Base-by-base conservation (phyloP, 768 basidiomycete species). In the Serendipita indica region DNA sequence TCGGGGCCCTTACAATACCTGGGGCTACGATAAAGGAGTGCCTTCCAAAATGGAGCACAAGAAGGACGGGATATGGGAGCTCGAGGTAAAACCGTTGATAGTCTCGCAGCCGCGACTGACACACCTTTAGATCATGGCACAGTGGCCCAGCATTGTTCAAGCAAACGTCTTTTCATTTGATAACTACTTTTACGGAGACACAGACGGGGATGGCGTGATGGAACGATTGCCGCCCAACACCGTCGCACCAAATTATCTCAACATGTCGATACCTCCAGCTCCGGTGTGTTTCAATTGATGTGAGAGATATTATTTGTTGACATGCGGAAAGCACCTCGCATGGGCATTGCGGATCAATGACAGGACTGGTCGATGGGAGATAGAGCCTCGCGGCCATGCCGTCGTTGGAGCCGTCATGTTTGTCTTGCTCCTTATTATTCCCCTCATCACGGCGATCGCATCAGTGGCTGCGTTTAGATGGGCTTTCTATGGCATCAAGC, bases 401-500 rank as follows among this genome's bases (percentile, higher is more conserved):
- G 75, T 77, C 16, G 79, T 94, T 22, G 89, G 85, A 28, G 88
- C 84, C 32, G 82, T 86, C 72, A 89, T 92, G 79, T 96, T 84
- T 66, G 89, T 82, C 1, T 79, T 94, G 37, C 76, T 94, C 43
- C 74, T 86, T 30, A 64, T 81, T 39, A 88, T 94, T 61, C 92
- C 92, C 3, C 71, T 91, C 62, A 78, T 94, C 69, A 92, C 91
- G 18, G 92, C 82, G 61, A 77, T 79, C 13, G 74, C 89, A 54
- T 89, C 92, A 14, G 89, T 89, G 46, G 66, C 83, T 57, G 68
- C 91, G 70, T 96, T 96, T 79, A 87, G 91, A 82, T 91, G 87
- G 83, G 83, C 85, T 3, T 96, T 96, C 79, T 96, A 96, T 66
- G 89, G 90, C 30, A 94, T 96, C 74, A 89, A 80, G 68, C 84